Base-by-base conservation (phyloP, 352 stramenopile genomes). In the Pythium sukuiense region DNA sequence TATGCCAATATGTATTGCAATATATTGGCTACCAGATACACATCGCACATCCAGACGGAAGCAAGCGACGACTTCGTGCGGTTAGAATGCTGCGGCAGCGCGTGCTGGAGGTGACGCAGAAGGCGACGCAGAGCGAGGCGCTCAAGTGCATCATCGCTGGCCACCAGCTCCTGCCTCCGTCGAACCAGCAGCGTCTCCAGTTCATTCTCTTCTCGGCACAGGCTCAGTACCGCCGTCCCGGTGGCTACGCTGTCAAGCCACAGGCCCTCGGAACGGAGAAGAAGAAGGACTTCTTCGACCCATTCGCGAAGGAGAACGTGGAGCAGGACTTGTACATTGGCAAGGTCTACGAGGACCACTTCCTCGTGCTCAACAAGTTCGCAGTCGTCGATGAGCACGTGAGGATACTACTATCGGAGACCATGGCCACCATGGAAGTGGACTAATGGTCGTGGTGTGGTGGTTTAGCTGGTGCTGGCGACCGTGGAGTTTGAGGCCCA, bases 321-420 rank as follows among this genome's bases (percentile, higher is more conserved):
- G 86, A 94, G 61, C 60, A 75, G 27, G 86, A 92, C 59, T 61
- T 94, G 9, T 89, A 92, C 41, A 62, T 94, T 24, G 66, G 70
- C 29, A 76, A 80, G 49, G 62, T 94, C 30, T 74, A 91, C 57
- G 81, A 67, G 49, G 87, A 81, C 29, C 84, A 94, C 72, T 90
- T 91, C 71, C 74, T 94, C 59, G 76, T 93, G 58, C 77, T 94
- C 41, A 93, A 94, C 69, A 94, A 94, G 69, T 94, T 92, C 53
- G 83, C 77, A 12, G 72, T 94, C 30, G 84, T 90, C 35, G 81
- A 92, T 52, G 84, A 92, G 60, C 86, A 93, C 53, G 78, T 92
- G 20, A 24, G 20, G 20, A 61, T 59, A 74, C 64, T 0, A 24
- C 50, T 26, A 27, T 13, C 18, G 33, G 16, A n/a, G 30, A 56